phyloP scores from a whole-genome alignment of 2,329 filamentous ascomycete genomes.

The Stemphylium vesicarium region DNA sequence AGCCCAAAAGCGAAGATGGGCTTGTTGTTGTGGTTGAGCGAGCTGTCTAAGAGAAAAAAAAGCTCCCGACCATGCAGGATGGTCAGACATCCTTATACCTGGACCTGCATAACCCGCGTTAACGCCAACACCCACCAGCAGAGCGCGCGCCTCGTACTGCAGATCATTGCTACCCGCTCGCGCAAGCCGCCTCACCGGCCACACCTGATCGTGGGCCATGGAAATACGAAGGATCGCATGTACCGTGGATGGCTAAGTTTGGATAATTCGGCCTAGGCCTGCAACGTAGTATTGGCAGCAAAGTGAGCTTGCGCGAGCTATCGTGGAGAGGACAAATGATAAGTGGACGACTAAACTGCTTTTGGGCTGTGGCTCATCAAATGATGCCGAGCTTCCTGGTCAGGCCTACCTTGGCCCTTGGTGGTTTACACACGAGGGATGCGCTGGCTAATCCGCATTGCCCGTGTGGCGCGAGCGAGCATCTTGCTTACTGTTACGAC shows the following conservation, averaged over 20 bases:
- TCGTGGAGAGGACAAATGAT: slow-evolving; percentile 9
- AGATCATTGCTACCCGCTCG: slow-evolving; percentile 9
- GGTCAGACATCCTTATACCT: slow-evolving; percentile 18
- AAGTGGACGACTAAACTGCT: slow-evolving; percentile 13
- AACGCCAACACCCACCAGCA: neutral
- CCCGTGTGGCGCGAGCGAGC: no score
- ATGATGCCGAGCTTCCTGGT: slow-evolving; percentile 11
- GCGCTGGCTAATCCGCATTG: no score
- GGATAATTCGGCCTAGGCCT: slow-evolving; percentile 16
- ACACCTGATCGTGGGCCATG: slow-evolving; percentile 15
- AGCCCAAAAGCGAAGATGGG: slow-evolving; percentile 7
- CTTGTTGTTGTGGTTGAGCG: slow-evolving; percentile 5
- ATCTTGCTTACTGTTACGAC: no score
- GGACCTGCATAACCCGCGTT: slow-evolving; percentile 9
- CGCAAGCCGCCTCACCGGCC: slow-evolving; percentile 11
- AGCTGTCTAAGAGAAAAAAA: slow-evolving; percentile 10
- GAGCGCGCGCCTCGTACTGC: slow-evolving; percentile 5
- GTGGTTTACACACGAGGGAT: no score
- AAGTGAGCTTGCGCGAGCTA: slow-evolving; percentile 15
- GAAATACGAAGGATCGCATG: slow-evolving; percentile 24
- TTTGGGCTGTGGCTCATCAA: slow-evolving; percentile 7
- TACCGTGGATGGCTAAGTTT: slow-evolving; percentile 3
- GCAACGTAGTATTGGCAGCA: slow-evolving; percentile 25
- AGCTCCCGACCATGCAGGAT: neutral
- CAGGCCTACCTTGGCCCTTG: neutral